Percentiles rank a stretch among this genome's conserved stretches.
These are phyloP conservation scores for Phialophora expanda DNA, from an alignment of 2,329 filamentous ascomycete species.

Conservation along the genomic window DNA sequence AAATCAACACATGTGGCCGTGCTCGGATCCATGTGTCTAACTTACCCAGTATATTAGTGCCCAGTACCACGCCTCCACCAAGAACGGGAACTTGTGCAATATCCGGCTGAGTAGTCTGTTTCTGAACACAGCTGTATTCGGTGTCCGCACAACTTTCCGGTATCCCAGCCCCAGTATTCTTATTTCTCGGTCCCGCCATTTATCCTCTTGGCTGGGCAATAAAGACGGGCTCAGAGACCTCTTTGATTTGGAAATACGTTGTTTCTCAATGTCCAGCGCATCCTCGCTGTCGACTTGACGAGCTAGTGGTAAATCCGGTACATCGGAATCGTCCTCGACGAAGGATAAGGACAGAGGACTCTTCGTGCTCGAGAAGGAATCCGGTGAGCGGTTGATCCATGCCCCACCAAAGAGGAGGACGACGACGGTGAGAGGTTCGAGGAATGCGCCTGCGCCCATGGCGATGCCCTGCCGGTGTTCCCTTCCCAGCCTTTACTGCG, in stretches of 20 bases:
- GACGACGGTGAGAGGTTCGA: conserved; percentile 67
- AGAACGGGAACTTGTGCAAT: conserved; percentile 70
- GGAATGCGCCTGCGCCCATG: conserved; percentile 63
- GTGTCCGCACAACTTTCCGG: conserved; percentile 59
- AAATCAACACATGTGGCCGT: not conserved
- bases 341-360: conserved; percentile 17
- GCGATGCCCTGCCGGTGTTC: not conserved
- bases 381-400: conserved; percentile 61
- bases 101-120: conserved; percentile 67
- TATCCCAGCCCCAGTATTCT: conserved; percentile 50
- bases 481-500: not conserved
- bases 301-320: conserved; percentile 19
- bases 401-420: conserved; percentile 65
- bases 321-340: conserved; percentile 32
- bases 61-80: conserved; percentile 80
- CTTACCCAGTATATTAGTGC: conserved; percentile 76
- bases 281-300: conserved; percentile 22
- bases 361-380: conserved; percentile 43
- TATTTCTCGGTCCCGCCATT: conserved; percentile 59
- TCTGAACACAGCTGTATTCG: conserved; percentile 66
- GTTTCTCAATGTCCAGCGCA: conserved; percentile 28
- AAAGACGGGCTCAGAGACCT: conserved; percentile 50
- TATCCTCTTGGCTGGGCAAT: conserved; percentile 49
- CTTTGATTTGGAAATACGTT: conserved; percentile 33
- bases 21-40: conserved; percentile 15